Base-by-base conservation (phyloP, 2,329 filamentous ascomycete genomes). In the Colletotrichum cordylinicola region DNA sequence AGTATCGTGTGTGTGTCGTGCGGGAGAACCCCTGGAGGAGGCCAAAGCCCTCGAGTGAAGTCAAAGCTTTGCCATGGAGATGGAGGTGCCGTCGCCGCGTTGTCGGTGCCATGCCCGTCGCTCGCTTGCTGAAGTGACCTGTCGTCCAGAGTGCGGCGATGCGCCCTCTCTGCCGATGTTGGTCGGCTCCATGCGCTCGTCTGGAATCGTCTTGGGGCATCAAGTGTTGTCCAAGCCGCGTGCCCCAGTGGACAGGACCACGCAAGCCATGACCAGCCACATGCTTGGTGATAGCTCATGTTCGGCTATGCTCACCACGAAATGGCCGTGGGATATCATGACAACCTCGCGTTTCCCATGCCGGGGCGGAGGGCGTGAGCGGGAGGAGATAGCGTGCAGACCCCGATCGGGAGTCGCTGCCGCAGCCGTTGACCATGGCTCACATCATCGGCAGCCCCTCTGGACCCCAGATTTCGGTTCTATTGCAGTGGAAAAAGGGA, bases 61-160 rank as follows among this genome's bases (percentile, higher is more conserved):
- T 76, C 74, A 67, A 76, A 74, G 74, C 74, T 74, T 64, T 76
- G 74, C 74, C 70, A 76, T 74, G 74, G 74, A 43, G 74, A 76
- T 74, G 62, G 70, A 43, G 58, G 48, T 67, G 72, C 55, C 62
- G 56, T 15, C 24, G 70, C 74, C 70, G 65, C 64, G 56, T 39
- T 33, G 64, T 74, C 58, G 73, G 70, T 69, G 73, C 39, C 55
- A 52, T 58, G 65, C 61, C 65, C 35, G 52, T 24, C 33, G 55
- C 31, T 37, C 33, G 58, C 58, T 35, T 62, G 58, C 58, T 21
- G 31, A 37, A 18, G n/a, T 24, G 56, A 61, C 55, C 70, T 65
- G 64, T 76, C 70, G 69, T 76, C 74, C 65, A 64, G 37, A 69
- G 65, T 73, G 27, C 64, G 73, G 70, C 33, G 64, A 73, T 55